Base-by-base conservation (phyloP, 805 yeast species). In the Maudiozyma saulgeensis region DNA sequence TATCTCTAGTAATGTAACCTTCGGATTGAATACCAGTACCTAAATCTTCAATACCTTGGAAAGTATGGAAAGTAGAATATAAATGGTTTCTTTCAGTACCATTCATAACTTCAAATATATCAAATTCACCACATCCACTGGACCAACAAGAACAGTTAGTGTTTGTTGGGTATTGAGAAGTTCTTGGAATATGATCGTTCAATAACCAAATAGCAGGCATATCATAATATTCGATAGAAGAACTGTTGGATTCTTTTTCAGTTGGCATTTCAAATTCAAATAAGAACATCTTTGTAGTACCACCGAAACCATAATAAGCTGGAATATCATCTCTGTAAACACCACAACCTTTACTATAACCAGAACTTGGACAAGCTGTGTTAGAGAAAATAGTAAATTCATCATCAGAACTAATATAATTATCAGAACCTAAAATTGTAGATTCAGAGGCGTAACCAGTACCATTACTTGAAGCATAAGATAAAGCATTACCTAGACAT, bases 191-290 rank as follows among this genome's bases (percentile, higher is more conserved):
- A 56, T 79, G 75, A 31, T 87, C 83, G 56, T 84, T 83, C 59
- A 84, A 69, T 52, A 84, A 69, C 90, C 90, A 84, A 56, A 82
- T 82, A 19, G 87, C 89, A 9, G 90, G 87, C 80, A 82, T 68
- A 63, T 84, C 76, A 60, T 74, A 82, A 44, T 53, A 57, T 11
- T 53, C 56, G 50, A 59, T 51, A 5, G 68, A 53, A 11, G 70
- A 56, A 48, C 70, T 67, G 47, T 68, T 66, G 23, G 69, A 58
- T 25, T 56, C 54, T 6, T 69, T 58, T 57, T 82, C 87, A 28
- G 69, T 66, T 44, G 90, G 90, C 78, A 81, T 79, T 49, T 71
- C 68, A 62, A 84, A 84, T 63, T 82, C 82, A 58, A 84, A 84
- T 53, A 83, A 66, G 59, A 84, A 84, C 84, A 84, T 77, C 67